Evolutionary conservation across 345 rosid genomes (phyloP).

Genomic region (Barbarea vulgaris): DNA sequence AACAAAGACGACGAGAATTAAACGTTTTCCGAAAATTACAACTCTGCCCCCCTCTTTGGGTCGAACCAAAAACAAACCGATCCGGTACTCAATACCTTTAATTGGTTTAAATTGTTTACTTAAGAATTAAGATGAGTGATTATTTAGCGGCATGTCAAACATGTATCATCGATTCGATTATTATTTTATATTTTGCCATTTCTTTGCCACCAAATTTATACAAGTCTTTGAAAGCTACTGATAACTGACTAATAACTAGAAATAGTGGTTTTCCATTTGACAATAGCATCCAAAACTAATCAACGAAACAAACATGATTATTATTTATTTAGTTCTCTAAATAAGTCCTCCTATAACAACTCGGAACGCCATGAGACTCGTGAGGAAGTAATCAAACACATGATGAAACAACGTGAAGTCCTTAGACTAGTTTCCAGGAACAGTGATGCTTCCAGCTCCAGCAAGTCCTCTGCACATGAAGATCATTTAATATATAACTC

Average conservation of each 20-base stretch:
- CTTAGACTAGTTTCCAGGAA: slow-evolving; percentile 25
- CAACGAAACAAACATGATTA: slow-evolving; percentile 8
- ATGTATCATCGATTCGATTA: neutral
- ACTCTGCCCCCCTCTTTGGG: slow-evolving; percentile 13
- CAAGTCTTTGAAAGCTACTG: neutral
- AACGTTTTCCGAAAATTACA: slow-evolving; percentile 15
- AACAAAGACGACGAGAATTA: slow-evolving; percentile 35
- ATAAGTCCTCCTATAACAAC: slow-evolving; percentile 18
- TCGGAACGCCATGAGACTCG: slow-evolving; percentile 7
- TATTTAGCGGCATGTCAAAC: no score
- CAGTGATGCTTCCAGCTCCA: slow-evolving; percentile 24
- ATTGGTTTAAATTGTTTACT: neutral
- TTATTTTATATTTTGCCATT: neutral
- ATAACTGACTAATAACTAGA: neutral
- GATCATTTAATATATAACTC: neutral
- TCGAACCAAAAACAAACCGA: slow-evolving; percentile 9
- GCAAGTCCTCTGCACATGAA: slow-evolving; percentile 36
- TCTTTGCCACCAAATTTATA: neutral
- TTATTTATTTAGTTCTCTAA: slow-evolving; percentile 20
- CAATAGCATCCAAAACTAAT: slow-evolving; percentile 9
- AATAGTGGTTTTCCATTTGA: neutral
- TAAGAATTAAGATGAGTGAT: no score
- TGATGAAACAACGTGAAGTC: slow-evolving; percentile 14
- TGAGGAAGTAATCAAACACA: slow-evolving; percentile 1
- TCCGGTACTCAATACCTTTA: neutral